These are phyloP conservation scores for Penicillium corylophilum DNA, from an alignment of 2,329 filamentous ascomycete genomes.

Conservation along the genomic window DNA sequence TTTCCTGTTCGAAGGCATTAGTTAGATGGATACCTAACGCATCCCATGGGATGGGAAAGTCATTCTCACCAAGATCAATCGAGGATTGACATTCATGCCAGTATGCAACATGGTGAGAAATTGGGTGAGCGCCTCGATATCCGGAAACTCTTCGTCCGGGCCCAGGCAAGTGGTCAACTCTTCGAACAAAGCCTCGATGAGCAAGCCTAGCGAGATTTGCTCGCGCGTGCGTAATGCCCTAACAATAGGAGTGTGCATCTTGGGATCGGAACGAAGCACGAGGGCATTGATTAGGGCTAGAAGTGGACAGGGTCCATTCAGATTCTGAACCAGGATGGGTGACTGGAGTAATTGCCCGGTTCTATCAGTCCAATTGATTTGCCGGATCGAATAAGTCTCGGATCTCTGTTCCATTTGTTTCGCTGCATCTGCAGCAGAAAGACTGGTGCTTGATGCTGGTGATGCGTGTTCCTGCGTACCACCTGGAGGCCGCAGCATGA, in stretches of 20 bases:
- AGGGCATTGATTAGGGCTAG: conserved; percentile 92
- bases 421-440: conserved; percentile 33
- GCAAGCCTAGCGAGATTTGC: conserved; percentile 78
- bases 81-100: conserved; percentile 97
- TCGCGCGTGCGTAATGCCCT: conserved; percentile 77
- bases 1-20: conserved; percentile 25
- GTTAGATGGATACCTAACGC: not conserved
- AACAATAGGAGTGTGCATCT: conserved; percentile 67
- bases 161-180: conserved; percentile 80
- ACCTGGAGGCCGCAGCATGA: not conserved
- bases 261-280: conserved; percentile 73
- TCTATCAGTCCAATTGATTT: conserved; percentile 78
- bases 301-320: conserved; percentile 90
- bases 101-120: conserved; percentile 89
- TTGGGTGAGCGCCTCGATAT: conserved; percentile 81
- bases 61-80: conserved; percentile 63
- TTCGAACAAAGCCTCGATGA: conserved; percentile 88
- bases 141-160: conserved; percentile 69
- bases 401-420: conserved; percentile 49
- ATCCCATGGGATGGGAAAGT: not conserved
- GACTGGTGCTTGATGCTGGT: conserved; percentile 6
- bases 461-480: conserved; percentile 3
- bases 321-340: conserved; percentile 87
- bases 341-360: conserved; percentile 68
- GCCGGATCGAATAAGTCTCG: conserved; percentile 92